A percentile compares a stretch with the other conserved stretches of the same genome.
Conservation (phyloP, 1,139 yeast genomes). For the Martiniozyma asiatica region DNA sequence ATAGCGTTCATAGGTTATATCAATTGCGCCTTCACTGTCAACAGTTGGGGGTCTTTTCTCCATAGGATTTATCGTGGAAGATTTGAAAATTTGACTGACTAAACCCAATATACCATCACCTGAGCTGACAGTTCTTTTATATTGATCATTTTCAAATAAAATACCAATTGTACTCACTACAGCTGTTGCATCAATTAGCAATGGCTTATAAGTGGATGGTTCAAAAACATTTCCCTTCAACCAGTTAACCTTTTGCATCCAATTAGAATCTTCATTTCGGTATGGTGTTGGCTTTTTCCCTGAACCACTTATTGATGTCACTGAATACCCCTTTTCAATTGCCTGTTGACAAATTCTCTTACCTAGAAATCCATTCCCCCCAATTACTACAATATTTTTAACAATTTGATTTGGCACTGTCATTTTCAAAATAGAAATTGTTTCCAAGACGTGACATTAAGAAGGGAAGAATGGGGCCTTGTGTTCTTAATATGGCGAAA, state of each 20-base stretch:
- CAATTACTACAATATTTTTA: slow-evolving; percentile 48
- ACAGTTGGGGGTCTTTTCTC: slow-evolving; percentile 21
- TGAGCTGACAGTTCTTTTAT: slow-evolving; percentile 45
- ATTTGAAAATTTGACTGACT: slow-evolving; percentile 15
- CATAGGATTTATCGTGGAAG: slow-evolving; percentile 34
- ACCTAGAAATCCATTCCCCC: slow-evolving; percentile 80
- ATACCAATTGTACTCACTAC: slow-evolving; percentile 83
- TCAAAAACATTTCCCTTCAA: slow-evolving; percentile 53
- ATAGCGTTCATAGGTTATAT: slow-evolving; percentile 44
- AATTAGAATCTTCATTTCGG: slow-evolving; percentile 25
- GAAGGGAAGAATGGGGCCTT: too few species aligned
- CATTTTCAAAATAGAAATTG: too few species aligned
- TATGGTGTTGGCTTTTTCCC: slow-evolving; percentile 40
- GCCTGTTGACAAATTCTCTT: slow-evolving; percentile 64
- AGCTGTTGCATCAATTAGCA: slow-evolving; percentile 39
- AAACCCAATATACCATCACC: slow-evolving; percentile 22
- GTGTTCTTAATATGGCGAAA: too few species aligned
- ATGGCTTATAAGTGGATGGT: slow-evolving; percentile 41
- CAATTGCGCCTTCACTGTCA: slow-evolving; percentile 15
- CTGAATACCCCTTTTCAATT: slow-evolving; percentile 47
- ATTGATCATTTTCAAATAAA: slow-evolving; percentile 51
- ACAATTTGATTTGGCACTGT: slow-evolving; percentile 1
- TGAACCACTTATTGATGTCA: slow-evolving; percentile 44
- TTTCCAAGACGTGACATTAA: too few species aligned
- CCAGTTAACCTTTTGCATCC: slow-evolving; percentile 61